Conservation (phyloP, 306 rosid species). For the Senna siamea region DNA sequence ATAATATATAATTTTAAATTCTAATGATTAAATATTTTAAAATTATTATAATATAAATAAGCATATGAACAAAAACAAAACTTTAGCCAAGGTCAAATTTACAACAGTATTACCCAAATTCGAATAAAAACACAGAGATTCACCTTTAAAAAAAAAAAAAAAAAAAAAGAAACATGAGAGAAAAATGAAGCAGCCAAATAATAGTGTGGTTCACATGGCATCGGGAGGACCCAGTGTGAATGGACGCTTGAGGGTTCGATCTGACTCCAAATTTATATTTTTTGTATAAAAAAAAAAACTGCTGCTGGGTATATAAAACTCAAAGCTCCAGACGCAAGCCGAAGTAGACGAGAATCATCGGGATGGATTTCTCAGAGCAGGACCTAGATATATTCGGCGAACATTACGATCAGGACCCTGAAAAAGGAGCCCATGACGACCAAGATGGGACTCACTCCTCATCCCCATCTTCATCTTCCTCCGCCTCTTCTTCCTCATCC, state of each 20-base stretch:
- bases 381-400: constrained; percentile 79
- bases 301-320: neutral
- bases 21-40: too few species aligned
- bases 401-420: constrained; percentile 41
- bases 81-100: too few species aligned
- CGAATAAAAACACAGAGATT: too few species aligned
- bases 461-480: constrained; percentile 64
- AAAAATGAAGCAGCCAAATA: too few species aligned
- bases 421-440: constrained; percentile 46
- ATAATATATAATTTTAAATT: too few species aligned
- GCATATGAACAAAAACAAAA: too few species aligned
- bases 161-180: too few species aligned
- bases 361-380: constrained; percentile 77
- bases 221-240: neutral
- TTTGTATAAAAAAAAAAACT: too few species aligned
- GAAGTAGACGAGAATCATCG: neutral
- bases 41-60: too few species aligned
- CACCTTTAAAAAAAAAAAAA: too few species aligned
- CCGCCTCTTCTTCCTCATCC: constrained; percentile 50
- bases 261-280: neutral
- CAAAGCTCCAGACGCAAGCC: neutral
- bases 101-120: too few species aligned
- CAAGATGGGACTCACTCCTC: constrained; percentile 68
- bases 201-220: neutral
- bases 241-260: neutral